Base-by-base conservation (phyloP, 23 red algal genomes). In the Gracilaria gracilis region DNA sequence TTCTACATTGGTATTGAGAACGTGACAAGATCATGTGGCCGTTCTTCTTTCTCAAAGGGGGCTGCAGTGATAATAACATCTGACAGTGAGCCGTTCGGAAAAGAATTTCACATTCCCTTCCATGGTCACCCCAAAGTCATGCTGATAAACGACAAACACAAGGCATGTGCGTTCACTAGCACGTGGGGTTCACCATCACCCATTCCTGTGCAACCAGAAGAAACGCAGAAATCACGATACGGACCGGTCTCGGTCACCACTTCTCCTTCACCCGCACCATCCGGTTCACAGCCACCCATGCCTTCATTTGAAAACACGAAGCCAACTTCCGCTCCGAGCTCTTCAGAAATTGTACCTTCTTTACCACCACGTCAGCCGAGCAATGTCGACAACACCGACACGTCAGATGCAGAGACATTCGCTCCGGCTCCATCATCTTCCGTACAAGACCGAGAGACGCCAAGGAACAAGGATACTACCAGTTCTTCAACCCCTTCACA, bases 81-180 rank as follows among this genome's bases (percentile, higher is more conserved):
- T 23, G 84, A 87, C 36, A 87, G 84, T 75, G 84, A 70, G 28
- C 39, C 69, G 42, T 87, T 87, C 46, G 84, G 84, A 21, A 33
- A 71, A 8, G 66, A 73, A 25, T 74, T 87, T 73, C 66, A 75
- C 28, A 74, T 87, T 24, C 84, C 84, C 15, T 87, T 59, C 44
- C 44, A 73, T 40, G 84, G 84, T 6, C 67, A 74, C 32, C 84
- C 84, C 20, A 73, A 75, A 87, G 69, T 87, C 19, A 53, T 75
- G 44, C 69, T 74, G 24, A 57, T 87, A 37, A 67, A 71, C 14
- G 64, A 87, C 50, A 39, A 31, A 75, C 64, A 70, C 15, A 87
- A 73, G 37, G 53, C 84, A 32, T 87, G 84, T 37, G 84, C 84
- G 13, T 77, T 57, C 29, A 74, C 53, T 16, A 71, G 84, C 27